Conservation (phyloP, 2,329 filamentous ascomycete genomes). For the Trichoderma sp. region DNA sequence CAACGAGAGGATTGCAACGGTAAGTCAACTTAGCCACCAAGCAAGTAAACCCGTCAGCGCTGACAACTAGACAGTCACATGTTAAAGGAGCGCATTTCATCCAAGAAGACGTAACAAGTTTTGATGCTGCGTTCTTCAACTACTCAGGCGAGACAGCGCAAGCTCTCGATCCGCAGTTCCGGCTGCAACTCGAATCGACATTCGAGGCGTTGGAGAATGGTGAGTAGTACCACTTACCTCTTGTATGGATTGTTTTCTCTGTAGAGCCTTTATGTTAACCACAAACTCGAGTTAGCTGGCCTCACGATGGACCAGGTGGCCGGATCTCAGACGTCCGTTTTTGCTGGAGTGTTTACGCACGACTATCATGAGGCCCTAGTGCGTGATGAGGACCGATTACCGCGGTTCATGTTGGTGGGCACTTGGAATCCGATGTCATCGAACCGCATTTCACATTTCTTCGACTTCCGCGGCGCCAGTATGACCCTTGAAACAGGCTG, state of each 20-base stretch:
- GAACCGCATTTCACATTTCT: conserved; percentile 20
- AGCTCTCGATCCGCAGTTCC: conserved; percentile 9
- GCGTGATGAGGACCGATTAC: background rate
- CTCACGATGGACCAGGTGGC: background rate
- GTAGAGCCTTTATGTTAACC: background rate
- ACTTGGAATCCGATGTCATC: background rate
- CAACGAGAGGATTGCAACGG: conserved; percentile 21
- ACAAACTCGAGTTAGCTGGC: background rate
- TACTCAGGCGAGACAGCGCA: background rate
- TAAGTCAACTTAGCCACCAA: background rate
- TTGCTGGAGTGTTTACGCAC: background rate
- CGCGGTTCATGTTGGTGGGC: background rate
- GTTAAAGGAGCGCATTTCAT: conserved; percentile 29
- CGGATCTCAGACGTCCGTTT: background rate
- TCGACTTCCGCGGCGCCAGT: conserved; percentile 9
- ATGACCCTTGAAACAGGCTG: conserved; percentile 19
- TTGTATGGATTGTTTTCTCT: background rate
- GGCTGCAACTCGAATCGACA: background rate
- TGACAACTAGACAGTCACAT: background rate
- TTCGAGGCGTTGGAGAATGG: conserved; percentile 9
- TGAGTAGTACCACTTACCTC: background rate
- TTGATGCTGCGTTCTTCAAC: conserved; percentile 18
- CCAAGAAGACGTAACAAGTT: background rate
- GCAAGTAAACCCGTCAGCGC: background rate
- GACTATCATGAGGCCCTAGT: background rate